Percentiles rank a stretch among this genome's conserved stretches.
Evolutionary conservation across 2,329 filamentous ascomycete genomes (phyloP).

Genomic region (Penicillium occitanis): DNA sequence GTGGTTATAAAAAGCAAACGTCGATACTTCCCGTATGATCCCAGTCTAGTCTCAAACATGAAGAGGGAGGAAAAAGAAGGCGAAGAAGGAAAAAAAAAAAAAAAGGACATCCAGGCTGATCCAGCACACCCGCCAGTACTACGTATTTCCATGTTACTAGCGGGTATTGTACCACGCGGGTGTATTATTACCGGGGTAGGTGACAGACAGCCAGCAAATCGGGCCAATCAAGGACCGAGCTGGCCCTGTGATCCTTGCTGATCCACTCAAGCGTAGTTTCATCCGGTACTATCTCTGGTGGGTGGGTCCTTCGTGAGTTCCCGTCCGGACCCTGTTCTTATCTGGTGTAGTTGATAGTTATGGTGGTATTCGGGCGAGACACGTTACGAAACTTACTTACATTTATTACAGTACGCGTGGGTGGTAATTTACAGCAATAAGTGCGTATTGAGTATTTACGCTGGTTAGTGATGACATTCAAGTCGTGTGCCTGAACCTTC

Average conservation of each 20-base stretch:
- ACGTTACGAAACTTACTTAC: background rate
- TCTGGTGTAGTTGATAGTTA: background rate
- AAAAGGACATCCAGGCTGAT: background rate
- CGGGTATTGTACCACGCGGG: background rate
- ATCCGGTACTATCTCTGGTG: background rate
- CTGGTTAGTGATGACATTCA: background rate
- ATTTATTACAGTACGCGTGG: background rate
- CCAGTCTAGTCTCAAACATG: conserved; percentile 2
- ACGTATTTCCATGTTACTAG: background rate
- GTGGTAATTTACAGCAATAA: background rate
- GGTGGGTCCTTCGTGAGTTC: background rate
- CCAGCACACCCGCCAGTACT: background rate
- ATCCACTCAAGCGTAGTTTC: background rate
- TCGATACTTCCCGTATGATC: background rate
- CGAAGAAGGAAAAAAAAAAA: background rate
- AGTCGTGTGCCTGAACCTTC: background rate
- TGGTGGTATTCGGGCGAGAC: background rate
- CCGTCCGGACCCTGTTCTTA: conserved; percentile 10
- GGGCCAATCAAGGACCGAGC: background rate
- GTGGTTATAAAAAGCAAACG: background rate
- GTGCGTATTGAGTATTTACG: background rate
- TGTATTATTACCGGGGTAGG: conserved; percentile 15
- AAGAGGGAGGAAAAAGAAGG: background rate
- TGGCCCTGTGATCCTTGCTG: background rate
- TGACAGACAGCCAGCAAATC: background rate